Conservation (phyloP, 1,284 basidiomycete species). For the Grifola frondosa region DNA sequence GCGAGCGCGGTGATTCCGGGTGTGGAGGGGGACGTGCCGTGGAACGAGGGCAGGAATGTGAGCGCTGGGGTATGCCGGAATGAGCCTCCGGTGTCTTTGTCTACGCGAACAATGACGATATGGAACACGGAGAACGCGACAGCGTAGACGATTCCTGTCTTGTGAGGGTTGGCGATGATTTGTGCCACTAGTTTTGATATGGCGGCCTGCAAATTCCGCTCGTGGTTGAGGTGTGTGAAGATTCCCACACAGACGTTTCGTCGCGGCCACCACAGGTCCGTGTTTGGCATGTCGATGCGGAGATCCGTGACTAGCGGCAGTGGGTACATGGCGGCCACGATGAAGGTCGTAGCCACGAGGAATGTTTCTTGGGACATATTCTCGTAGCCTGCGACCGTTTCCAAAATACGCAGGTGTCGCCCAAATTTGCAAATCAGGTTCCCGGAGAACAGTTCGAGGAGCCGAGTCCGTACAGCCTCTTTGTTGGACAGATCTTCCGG, state of each 20-base stretch:
- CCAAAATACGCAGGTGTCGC: neutral
- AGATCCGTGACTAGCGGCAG: no score
- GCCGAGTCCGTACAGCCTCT: neutral
- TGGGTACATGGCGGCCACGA: no score
- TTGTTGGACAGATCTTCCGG: neutral
- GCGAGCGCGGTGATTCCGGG: constrained; percentile 3
- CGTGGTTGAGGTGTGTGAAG: constrained; percentile 23
- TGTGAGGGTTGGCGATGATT: constrained; percentile 1
- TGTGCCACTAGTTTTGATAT: constrained; percentile 12
- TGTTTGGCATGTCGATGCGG: no score
- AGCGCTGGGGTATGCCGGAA: neutral
- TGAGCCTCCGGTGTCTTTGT: neutral
- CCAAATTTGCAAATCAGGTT: neutral
- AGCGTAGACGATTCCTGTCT: constrained; percentile 10
- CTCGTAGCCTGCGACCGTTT: neutral
- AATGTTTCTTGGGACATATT: neutral
- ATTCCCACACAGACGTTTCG: constrained; percentile 14
- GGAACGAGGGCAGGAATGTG: neutral
- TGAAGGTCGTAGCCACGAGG: neutral
- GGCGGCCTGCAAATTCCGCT: constrained; percentile 13
- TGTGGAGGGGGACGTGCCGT: constrained; percentile 1
- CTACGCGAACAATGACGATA: constrained; percentile 7
- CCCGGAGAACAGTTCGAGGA: neutral
- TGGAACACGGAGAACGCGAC: constrained; percentile 23
- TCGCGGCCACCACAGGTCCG: constrained; percentile 13